phyloP scores from a whole-genome alignment of 345 rosid genomes.

The Sisymbrium irio region DNA sequence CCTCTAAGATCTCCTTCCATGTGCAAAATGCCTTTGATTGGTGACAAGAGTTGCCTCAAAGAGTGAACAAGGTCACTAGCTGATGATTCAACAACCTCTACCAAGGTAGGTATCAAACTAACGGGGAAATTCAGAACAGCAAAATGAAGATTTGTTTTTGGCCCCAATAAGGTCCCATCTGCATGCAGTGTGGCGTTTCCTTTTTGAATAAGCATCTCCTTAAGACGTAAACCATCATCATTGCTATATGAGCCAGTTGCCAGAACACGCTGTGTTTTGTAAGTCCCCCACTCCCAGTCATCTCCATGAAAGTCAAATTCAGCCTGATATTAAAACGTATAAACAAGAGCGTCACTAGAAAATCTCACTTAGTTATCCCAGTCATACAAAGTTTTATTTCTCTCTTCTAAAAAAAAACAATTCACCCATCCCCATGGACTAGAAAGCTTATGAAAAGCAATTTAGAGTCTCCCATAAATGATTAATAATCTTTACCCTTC shows the following conservation, averaged over 20 bases:
- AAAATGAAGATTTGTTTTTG: conserved; percentile 92
- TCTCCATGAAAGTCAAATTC: conserved; percentile 97
- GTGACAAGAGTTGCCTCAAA: conserved; percentile 77
- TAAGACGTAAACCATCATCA: conserved; percentile 90
- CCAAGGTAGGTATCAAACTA: conserved; percentile 87
- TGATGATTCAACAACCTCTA: conserved; percentile 89
- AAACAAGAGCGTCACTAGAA: background rate
- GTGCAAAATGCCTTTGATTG: conserved; percentile 85
- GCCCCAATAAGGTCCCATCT: conserved; percentile 88
- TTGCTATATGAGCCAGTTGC: conserved; percentile 95
- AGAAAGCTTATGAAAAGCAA: conserved; percentile 1
- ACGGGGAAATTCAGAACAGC: conserved; percentile 97
- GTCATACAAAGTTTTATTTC: background rate
- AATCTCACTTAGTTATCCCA: background rate
- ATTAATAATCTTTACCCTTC: background rate
- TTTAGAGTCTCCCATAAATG: background rate
- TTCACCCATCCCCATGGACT: background rate
- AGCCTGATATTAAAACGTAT: conserved; percentile 56
- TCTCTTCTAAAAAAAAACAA: background rate
- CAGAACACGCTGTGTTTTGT: conserved; percentile 82
- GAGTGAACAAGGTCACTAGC: conserved; percentile 78
- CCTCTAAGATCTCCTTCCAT: conserved; percentile 99
- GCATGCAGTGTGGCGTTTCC: conserved; percentile 97
- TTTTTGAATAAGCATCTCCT: conserved; percentile 86
- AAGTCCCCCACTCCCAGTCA: conserved; percentile 99